Evolutionary conservation across 2,329 filamentous ascomycete species (phyloP).

Genomic region (Aspergillus vadensis): DNA sequence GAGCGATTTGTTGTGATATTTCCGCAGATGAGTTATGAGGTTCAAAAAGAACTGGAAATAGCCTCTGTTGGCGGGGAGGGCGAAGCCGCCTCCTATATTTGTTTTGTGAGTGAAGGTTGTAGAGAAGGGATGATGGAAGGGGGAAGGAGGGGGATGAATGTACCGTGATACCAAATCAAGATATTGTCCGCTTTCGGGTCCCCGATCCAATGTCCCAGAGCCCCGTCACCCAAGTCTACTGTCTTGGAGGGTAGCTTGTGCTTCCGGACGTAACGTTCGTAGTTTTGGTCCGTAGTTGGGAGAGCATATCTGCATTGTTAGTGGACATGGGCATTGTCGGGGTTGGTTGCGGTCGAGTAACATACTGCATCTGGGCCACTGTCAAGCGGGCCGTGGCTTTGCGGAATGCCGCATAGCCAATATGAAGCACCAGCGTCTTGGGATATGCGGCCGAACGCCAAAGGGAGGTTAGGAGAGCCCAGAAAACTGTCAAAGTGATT

Average conservation of each 20-base stretch:
- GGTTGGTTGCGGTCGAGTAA: background rate
- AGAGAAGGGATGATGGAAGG: background rate
- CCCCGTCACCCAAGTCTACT: conserved; percentile 37
- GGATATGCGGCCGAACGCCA: conserved; percentile 33
- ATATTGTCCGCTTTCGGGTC: conserved; percentile 39
- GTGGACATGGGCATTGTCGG: background rate
- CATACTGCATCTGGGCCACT: conserved; percentile 34
- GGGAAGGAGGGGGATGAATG: background rate
- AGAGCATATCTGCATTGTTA: conserved; percentile 21
- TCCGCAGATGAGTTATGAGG: conserved; percentile 44
- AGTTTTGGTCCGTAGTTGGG: conserved; percentile 32
- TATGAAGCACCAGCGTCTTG: conserved; percentile 34
- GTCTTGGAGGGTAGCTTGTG: conserved; percentile 27
- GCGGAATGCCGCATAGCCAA: conserved; percentile 39
- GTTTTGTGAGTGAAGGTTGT: background rate
- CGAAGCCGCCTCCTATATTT: conserved; percentile 57
- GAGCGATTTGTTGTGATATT: conserved; percentile 44
- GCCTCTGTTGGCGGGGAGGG: conserved; percentile 48
- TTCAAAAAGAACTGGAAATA: conserved; percentile 54
- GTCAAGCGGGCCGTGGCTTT: conserved; percentile 33
- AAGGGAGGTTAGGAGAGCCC: conserved; percentile 32
- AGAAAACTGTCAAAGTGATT: conserved; percentile 29
- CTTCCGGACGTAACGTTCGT: conserved; percentile 31
- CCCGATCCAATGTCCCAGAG: conserved; percentile 43
- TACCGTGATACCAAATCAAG: conserved; percentile 45